These are phyloP conservation scores for Geotrichum australiense DNA, from an alignment of 1,139 yeast genomes.

Conservation along the genomic window DNA sequence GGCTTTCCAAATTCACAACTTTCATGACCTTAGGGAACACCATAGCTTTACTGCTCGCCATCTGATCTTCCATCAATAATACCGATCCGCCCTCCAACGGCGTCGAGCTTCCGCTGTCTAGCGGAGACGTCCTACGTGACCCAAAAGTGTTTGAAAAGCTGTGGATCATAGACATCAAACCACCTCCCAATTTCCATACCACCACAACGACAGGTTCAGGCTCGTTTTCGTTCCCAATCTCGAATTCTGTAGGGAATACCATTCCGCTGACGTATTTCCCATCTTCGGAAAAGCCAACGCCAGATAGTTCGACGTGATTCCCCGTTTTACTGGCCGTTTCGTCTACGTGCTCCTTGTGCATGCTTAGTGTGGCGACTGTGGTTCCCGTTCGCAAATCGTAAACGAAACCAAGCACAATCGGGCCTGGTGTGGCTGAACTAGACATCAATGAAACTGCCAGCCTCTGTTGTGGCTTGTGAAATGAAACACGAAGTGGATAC, in stretches of 20 bases:
- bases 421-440: constrained; percentile 12
- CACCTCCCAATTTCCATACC: constrained; percentile 21
- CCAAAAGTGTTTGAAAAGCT: constrained; percentile 7
- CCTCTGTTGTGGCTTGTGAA: constrained; percentile 27
- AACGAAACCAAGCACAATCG: constrained; percentile 22
- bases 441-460: constrained; percentile 22
- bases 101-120: background rate
- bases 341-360: constrained; percentile 2
- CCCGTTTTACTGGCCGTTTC: background rate
- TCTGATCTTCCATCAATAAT: constrained; percentile 10
- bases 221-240: background rate
- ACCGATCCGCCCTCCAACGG: background rate
- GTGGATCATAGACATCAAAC: constrained; percentile 20
- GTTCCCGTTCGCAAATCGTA: constrained; percentile 27
- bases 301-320: constrained; percentile 2
- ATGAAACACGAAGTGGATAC: constrained; percentile 24
- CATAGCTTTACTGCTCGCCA: constrained; percentile 3
- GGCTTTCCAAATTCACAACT: background rate
- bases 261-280: constrained; percentile 25
- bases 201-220: constrained; percentile 4
- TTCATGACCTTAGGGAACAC: constrained; percentile 11
- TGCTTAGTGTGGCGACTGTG: constrained; percentile 21
- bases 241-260: background rate
- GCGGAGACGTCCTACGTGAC: background rate
- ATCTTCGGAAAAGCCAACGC: constrained; percentile 25